phyloP scores from a whole-genome alignment of 2,329 filamentous ascomycete species.

The Ophiostoma novo-ulmi region DNA sequence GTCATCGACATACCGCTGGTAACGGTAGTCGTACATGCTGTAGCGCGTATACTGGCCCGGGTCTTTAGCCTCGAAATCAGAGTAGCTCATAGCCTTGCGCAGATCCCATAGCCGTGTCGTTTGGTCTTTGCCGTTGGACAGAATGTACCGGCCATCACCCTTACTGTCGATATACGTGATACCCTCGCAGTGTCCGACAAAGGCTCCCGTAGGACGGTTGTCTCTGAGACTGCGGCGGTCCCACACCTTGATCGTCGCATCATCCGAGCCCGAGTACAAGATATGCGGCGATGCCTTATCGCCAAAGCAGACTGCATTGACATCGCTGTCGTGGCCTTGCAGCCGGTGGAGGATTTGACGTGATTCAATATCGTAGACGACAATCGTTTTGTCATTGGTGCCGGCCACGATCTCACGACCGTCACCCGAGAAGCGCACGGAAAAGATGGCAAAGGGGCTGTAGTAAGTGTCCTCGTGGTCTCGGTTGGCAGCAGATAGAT shows the following conservation, averaged over 20 bases:
- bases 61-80: constrained; percentile 54
- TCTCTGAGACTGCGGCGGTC: constrained; percentile 89
- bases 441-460: constrained; percentile 67
- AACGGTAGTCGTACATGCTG: constrained; percentile 78
- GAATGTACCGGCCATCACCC: constrained; percentile 70
- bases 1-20: constrained; percentile 58
- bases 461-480: constrained; percentile 28
- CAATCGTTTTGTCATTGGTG: constrained; percentile 70
- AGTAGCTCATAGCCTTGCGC: constrained; percentile 76
- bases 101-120: constrained; percentile 97
- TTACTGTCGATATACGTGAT: constrained; percentile 66
- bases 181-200: constrained; percentile 62
- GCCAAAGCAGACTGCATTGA: constrained; percentile 95
- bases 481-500: constrained; percentile 52
- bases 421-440: constrained; percentile 85
- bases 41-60: constrained; percentile 51
- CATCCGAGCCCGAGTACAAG: constrained; percentile 91
- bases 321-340: constrained; percentile 75
- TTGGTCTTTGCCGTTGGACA: constrained; percentile 94
- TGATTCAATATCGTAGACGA: constrained; percentile 89
- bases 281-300: constrained; percentile 86
- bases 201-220: constrained; percentile 62
- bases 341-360: constrained; percentile 69
- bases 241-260: constrained; percentile 93
- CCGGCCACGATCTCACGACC: constrained; percentile 87